Percentiles rank a stretch among this genome's conserved stretches.
These are phyloP conservation scores for Scheffersomyces ergatensis DNA, from an alignment of 805 yeast genomes.

Conservation along the genomic window DNA sequence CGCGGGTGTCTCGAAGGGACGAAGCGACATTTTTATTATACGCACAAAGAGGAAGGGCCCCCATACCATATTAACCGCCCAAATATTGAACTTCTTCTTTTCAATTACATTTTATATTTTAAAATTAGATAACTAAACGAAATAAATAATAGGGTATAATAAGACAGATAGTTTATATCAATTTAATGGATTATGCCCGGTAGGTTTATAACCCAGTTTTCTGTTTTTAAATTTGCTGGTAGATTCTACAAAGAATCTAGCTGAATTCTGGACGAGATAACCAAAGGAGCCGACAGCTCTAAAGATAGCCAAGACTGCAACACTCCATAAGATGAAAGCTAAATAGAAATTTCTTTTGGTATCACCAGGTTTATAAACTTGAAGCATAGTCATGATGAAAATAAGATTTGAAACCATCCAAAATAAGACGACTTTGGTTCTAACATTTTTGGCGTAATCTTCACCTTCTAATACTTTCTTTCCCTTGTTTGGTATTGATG, in stretches of 20 bases:
- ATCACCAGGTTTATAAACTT: constrained; percentile 70
- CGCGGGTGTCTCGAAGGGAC: too few species aligned
- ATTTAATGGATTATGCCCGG: constrained; percentile 35
- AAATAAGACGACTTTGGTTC: constrained; percentile 92
- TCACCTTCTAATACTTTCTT: constrained; percentile 42
- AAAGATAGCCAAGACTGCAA: constrained; percentile 77
- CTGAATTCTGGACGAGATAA: constrained; percentile 49
- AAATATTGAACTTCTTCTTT: too few species aligned
- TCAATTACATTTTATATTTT: too few species aligned
- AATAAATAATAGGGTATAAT: too few species aligned
- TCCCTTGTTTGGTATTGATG: constrained; percentile 30
- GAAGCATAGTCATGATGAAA: constrained; percentile 83
- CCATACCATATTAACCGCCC: too few species aligned
- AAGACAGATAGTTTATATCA: too few species aligned
- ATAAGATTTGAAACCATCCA: constrained; percentile 87
- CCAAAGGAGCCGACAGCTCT: constrained; percentile 81
- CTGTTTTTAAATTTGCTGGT: constrained; percentile 41
- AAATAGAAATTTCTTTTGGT: constrained; percentile 64
- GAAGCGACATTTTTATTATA: too few species aligned
- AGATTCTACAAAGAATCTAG: constrained; percentile 37
- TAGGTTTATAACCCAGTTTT: constrained; percentile 34
- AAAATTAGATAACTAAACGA: too few species aligned
- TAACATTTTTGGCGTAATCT: constrained; percentile 91
- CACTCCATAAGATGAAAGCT: constrained; percentile 87
- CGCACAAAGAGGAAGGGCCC: too few species aligned